phyloP scores from a whole-genome alignment of 2,329 filamentous ascomycete species.

The Penicillium brasilianum region DNA sequence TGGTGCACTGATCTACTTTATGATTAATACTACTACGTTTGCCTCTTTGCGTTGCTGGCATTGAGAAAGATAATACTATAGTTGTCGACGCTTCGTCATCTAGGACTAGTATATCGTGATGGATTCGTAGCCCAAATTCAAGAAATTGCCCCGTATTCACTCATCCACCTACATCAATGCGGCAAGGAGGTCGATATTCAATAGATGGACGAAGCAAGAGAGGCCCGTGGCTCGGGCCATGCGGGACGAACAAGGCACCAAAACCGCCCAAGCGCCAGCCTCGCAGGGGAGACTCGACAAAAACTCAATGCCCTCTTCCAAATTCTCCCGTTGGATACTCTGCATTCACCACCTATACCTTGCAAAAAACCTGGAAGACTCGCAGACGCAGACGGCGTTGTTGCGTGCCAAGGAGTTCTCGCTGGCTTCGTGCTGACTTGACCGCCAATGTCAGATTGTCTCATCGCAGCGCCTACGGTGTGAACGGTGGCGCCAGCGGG shows the following conservation, averaged over 20 bases:
- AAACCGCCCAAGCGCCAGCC: conserved; percentile 1
- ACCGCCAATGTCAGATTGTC: conserved; percentile 5
- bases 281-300: not conserved
- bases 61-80: not conserved
- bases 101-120: not conserved
- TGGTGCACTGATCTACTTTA: not conserved
- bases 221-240: conserved; percentile 17
- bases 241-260: conserved; percentile 12
- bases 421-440: not conserved
- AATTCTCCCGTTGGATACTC: not conserved
- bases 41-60: not conserved
- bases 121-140: not conserved
- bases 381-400: not conserved
- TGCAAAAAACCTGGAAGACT: not conserved
- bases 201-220: not conserved
- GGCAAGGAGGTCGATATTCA: not conserved
- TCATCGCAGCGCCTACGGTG: conserved; percentile 3
- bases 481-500: conserved; percentile 4
- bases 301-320: conserved; percentile 17
- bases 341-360: not conserved
- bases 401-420: not conserved
- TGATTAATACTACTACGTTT: not conserved
- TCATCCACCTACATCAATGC: not conserved
- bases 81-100: not conserved
- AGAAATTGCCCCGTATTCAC: not conserved